Percentiles rank a stretch among this genome's conserved stretches.
These are phyloP conservation scores for Ananas comosus DNA, from an alignment of 176 grass and related monocot genomes.

Conservation along the genomic window DNA sequence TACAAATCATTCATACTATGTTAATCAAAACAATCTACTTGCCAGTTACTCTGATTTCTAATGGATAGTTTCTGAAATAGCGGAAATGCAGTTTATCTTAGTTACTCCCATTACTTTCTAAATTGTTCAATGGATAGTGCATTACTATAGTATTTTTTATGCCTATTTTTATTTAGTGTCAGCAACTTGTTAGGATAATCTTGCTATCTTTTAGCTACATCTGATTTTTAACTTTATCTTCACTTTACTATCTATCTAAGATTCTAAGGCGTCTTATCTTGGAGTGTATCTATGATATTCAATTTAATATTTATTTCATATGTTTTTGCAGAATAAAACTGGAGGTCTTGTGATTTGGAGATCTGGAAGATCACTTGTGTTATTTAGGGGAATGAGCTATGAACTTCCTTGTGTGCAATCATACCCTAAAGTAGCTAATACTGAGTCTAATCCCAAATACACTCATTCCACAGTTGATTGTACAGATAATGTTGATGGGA, in stretches of 20 bases:
- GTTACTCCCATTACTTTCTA: not conserved
- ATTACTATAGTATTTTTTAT: not conserved
- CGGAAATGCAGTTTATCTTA: not conserved
- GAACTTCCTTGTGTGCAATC: slow-evolving; percentile 61
- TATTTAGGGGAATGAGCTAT: slow-evolving; percentile 89
- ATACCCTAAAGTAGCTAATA: slow-evolving; percentile 37
- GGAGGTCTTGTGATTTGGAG: slow-evolving; percentile 96
- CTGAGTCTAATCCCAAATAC: slow-evolving; percentile 11
- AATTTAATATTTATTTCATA: not conserved
- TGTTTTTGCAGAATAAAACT: slow-evolving; percentile 50
- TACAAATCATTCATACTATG: too few species aligned
- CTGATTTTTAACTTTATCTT: not conserved
- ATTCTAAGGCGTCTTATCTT: not conserved
- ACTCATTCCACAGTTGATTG: not conserved
- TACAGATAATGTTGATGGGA: not conserved
- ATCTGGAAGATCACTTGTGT: slow-evolving; percentile 73
- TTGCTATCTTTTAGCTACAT: not conserved
- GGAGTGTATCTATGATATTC: not conserved
- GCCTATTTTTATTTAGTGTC: not conserved
- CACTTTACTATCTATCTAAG: not conserved
- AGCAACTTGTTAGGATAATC: not conserved
- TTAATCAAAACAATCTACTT: too few species aligned
- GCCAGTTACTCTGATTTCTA: not conserved
- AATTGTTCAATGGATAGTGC: not conserved
- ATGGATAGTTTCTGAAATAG: not conserved